Evolutionary conservation across 2,329 filamentous ascomycete species (phyloP), one percentile per base, ranked within the genome.

Genomic region (Epichloe coenophiala): DNA sequence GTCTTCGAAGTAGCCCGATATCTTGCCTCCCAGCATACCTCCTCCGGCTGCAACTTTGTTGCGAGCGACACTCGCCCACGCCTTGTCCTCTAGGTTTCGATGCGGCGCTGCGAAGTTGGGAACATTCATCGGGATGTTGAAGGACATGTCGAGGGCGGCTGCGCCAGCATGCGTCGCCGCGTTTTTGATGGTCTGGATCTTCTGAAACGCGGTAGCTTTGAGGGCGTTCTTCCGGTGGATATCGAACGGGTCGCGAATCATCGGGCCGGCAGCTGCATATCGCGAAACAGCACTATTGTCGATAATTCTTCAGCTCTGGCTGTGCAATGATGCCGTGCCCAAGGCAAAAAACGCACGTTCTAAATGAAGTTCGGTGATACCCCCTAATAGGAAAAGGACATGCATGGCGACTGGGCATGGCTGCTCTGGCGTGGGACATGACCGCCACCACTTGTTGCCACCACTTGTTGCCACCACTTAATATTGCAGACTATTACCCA

Each of bases 71-170:
- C 72, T 54, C 67, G 74, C 74, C 84, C 85, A 88, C 53, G 79
- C 73, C 53, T 71, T 73, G 64, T 87, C 82, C 65, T 87, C 83
- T 58, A 78, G 65, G 56, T 76, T 68, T 63, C 83, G 77, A 66
- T 83, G 78, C 27, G 81, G 76, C 64, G 79, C 77, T 55, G 70
- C 71, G 63, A 86, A 86, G 58, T 80, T 80, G 50, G 83, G 84
- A n/a, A 83, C 74, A 68, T 85, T 81, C 63, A 77, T 79, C 15
- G 84, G 83, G 38, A 85, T 69, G 46, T 77, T 71, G 68, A 87
- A 88, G 47, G 78, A 70, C 80, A 83, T 83, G 54, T 74, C 72
- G 58, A 73, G 65, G 48, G 71, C 74, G 64, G 73, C 66, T 49
- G 69, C 63, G 59, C 72, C 68, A 55, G 68, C 73, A 65, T 74